Evolutionary conservation across 2,329 filamentous ascomycete genomes (phyloP).

Genomic region (Madurella mycetomatis): DNA sequence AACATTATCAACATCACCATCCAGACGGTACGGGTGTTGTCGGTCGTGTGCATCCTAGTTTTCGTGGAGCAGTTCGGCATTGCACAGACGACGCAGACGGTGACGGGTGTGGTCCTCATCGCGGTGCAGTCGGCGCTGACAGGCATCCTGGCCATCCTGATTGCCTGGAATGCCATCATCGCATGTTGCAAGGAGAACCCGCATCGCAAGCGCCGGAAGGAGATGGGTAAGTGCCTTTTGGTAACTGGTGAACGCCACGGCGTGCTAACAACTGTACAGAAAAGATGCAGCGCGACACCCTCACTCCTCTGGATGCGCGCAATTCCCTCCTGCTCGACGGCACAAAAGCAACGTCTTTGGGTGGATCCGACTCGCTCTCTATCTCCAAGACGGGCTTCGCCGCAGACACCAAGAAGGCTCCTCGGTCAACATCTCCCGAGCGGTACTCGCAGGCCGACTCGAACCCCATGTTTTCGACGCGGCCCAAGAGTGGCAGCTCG

Average conservation of each 20-base stretch:
- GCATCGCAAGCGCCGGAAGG: conserved; percentile 82
- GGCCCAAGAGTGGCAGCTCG: conserved; percentile 8
- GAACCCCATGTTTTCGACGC: conserved; percentile 11
- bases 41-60: conserved; percentile 81
- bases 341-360: conserved; percentile 29
- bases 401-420: conserved; percentile 26
- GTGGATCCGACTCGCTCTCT: conserved; percentile 41
- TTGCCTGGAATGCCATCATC: conserved; percentile 82
- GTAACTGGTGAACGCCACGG: background rate
- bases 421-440: conserved; percentile 3
- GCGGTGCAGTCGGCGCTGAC: conserved; percentile 85
- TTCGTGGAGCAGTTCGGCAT: conserved; percentile 94
- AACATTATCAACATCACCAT: conserved; percentile 94
- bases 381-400: conserved; percentile 37
- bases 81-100: conserved; percentile 84
- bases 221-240: conserved; percentile 63
- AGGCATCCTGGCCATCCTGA: conserved; percentile 76
- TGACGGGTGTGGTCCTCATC: conserved; percentile 89
- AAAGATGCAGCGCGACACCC: conserved; percentile 69
- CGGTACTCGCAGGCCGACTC: conserved; percentile 3
- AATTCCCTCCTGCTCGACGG: conserved; percentile 76
- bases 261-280: conserved; percentile 44
- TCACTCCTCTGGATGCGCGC: conserved; percentile 82
- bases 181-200: conserved; percentile 83
- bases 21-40: conserved; percentile 82